These are phyloP conservation scores for Spongospora subterranea DNA, from an alignment of 208 protist genomes.

Conservation along the genomic window DNA sequence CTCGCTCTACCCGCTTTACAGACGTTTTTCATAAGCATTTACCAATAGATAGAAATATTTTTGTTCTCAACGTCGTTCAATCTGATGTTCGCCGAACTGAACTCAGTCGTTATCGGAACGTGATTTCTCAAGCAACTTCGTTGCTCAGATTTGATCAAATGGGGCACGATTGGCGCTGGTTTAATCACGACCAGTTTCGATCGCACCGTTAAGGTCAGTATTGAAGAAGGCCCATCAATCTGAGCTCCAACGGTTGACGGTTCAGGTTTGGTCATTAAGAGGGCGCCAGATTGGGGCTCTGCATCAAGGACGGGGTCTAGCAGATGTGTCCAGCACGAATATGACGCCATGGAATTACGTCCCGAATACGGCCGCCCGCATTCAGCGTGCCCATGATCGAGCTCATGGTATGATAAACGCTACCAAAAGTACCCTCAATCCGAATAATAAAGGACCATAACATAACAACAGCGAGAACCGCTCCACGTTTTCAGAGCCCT, in stretches of 20 bases:
- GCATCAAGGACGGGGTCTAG: constrained; percentile 32
- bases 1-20: too few relatives aligned
- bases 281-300: neutral
- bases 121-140: neutral
- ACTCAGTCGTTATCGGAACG: neutral
- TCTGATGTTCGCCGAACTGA: too few relatives aligned
- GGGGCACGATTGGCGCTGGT: neutral
- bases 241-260: neutral
- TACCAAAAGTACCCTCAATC: too few relatives aligned
- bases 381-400: neutral
- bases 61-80: too few relatives aligned
- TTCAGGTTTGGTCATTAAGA: constrained; percentile 23
- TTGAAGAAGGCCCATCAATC: neutral
- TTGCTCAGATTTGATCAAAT: neutral
- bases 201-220: constrained; percentile 12
- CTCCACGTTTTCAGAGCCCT: too few relatives aligned
- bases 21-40: too few relatives aligned
- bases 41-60: too few relatives aligned
- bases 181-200: constrained; percentile 40
- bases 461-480: too few relatives aligned
- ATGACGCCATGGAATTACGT: neutral
- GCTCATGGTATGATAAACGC: too few relatives aligned
- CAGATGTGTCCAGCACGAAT: neutral
- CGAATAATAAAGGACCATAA: too few relatives aligned
- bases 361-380: neutral